A percentile compares a stretch with the other conserved stretches of the same genome.
phyloP scores from a whole-genome alignment of 78 protist genomes.

The Dictyostelium brefeldianum region DNA sequence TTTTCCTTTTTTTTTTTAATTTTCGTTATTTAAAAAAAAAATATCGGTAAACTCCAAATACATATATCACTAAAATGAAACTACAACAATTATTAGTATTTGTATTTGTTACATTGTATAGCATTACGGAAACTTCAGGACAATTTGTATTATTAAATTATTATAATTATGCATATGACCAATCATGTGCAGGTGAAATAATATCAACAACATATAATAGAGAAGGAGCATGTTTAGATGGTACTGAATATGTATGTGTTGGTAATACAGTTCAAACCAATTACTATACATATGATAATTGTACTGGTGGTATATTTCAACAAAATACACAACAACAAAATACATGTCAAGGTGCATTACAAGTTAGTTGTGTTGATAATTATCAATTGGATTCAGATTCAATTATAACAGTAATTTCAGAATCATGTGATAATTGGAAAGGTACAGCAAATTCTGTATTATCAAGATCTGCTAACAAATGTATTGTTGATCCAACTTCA shows the following conservation, averaged over 20 bases:
- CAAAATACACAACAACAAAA: background rate
- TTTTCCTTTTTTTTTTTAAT: too few relatives aligned
- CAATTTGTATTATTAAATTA: background rate
- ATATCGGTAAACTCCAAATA: too few relatives aligned
- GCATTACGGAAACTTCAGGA: background rate
- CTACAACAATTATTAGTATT: background rate
- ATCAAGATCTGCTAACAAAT: background rate
- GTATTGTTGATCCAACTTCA: background rate
- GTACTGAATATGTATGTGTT: background rate
- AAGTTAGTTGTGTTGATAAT: background rate
- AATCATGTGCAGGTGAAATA: background rate
- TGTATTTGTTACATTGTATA: background rate
- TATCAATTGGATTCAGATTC: background rate
- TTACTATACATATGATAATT: background rate
- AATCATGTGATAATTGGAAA: background rate
- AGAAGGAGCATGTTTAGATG: background rate
- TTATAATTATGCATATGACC: background rate
- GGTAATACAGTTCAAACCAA: background rate
- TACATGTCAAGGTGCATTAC: background rate
- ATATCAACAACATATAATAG: background rate
- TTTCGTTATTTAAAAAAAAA: too few relatives aligned
- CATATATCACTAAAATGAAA: too few relatives aligned
- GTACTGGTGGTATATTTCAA: background rate
- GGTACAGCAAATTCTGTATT: background rate
- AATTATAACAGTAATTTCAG: background rate